Evolutionary conservation across 495 filamentous ascomycete genomes (phyloP).

Genomic region (Talaromyces ruber): DNA sequence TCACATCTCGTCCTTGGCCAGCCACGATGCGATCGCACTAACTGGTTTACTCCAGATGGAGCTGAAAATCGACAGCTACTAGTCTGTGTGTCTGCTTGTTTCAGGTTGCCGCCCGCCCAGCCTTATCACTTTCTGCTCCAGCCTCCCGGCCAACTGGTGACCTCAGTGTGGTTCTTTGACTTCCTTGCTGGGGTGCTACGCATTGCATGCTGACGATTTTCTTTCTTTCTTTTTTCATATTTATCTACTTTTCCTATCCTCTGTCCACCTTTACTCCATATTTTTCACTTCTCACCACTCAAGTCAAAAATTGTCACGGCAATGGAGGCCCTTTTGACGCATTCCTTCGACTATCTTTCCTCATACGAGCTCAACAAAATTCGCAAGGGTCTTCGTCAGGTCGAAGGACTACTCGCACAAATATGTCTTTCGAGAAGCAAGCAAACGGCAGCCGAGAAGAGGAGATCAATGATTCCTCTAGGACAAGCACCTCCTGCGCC

Average conservation of each 20-base stretch:
- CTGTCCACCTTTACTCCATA: not conserved
- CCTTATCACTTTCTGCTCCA: not conserved
- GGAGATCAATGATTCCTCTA: slow-evolving; percentile 28
- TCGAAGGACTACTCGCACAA: slow-evolving; percentile 91
- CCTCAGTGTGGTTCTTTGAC: not conserved
- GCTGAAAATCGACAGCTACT: not conserved
- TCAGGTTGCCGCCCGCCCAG: not conserved
- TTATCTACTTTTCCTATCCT: slow-evolving; percentile 14
- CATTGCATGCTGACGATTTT: slow-evolving; percentile 1
- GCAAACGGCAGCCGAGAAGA: slow-evolving; percentile 31
- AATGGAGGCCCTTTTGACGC: slow-evolving; percentile 89
- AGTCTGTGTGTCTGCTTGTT: not conserved
- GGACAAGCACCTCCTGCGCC: slow-evolving; percentile 26
- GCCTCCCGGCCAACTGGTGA: not conserved
- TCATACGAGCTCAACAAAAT: slow-evolving; percentile 85
- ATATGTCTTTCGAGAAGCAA: slow-evolving; percentile 72
- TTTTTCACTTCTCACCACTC: slow-evolving; percentile 5
- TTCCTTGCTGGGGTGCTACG: slow-evolving; percentile 7
- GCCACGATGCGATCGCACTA: not conserved
- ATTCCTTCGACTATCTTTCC: slow-evolving; percentile 94
- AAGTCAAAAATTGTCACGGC: not conserved
- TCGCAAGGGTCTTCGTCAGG: slow-evolving; percentile 86
- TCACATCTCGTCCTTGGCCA: not conserved
- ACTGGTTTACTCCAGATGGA: not conserved
- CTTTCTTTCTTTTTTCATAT: not conserved